phyloP scores from a whole-genome alignment of 192 early-diverging fungal genomes.

The Nowakowskiella sp. region DNA sequence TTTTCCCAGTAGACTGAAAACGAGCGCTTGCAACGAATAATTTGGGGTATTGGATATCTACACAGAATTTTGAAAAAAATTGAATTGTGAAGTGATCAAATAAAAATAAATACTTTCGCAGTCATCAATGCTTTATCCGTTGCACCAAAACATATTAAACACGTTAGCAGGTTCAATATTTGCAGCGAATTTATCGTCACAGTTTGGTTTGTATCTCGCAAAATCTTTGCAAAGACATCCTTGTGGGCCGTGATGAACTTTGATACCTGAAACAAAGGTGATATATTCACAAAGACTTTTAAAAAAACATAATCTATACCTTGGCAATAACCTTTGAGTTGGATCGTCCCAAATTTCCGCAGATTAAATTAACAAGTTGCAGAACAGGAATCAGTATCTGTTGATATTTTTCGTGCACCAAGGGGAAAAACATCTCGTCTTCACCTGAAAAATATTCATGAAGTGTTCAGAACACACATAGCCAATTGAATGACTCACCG shows the following conservation, averaged over 20 bases:
- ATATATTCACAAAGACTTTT: slow-evolving; percentile 23
- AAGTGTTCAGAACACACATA: not conserved
- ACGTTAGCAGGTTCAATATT: slow-evolving; percentile 44
- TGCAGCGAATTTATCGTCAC: slow-evolving; percentile 34
- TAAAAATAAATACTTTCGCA: slow-evolving; percentile 15
- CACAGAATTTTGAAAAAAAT: not conserved
- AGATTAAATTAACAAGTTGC: slow-evolving; percentile 48
- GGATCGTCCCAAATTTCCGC: slow-evolving; percentile 30
- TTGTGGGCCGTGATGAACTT: slow-evolving; percentile 29
- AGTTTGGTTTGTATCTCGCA: slow-evolving; percentile 35
- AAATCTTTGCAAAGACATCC: slow-evolving; percentile 47
- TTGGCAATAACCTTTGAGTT: slow-evolving; percentile 33
- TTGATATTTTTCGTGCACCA: slow-evolving; percentile 49
- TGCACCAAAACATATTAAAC: slow-evolving; percentile 33
- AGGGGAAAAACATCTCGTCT: not conserved
- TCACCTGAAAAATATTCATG: not conserved
- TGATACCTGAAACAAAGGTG: slow-evolving; percentile 31
- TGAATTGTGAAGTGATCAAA: slow-evolving; percentile 9
- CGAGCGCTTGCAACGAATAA: not conserved
- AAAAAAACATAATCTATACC: slow-evolving; percentile 19
- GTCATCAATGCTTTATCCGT: too few species aligned
- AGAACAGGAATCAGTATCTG: slow-evolving; percentile 54
- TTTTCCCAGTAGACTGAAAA: too few species aligned
- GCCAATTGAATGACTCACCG: slow-evolving; percentile 11
- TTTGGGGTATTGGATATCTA: slow-evolving; percentile 4